phyloP scores from a whole-genome alignment of 768 basidiomycete genomes.

The Hortiboletus campestris region DNA sequence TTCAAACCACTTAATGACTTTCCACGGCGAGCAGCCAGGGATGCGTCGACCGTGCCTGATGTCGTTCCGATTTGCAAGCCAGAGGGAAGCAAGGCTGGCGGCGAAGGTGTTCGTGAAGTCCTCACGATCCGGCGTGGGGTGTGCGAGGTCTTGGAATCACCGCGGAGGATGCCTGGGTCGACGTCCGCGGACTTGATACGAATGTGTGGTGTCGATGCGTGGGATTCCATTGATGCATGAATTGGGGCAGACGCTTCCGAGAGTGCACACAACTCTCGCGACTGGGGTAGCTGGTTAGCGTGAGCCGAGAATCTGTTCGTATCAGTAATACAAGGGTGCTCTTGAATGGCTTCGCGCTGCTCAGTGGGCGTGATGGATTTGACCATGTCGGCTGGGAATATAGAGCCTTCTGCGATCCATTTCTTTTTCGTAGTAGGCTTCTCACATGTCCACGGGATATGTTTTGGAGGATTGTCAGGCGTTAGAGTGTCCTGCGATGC shows the following conservation, averaged over 20 bases:
- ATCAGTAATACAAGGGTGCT: background rate
- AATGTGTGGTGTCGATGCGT: background rate
- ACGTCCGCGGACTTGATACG: conserved; percentile 10
- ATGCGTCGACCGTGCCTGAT: conserved; percentile 10
- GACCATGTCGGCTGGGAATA: conserved; percentile 23
- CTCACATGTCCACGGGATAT: conserved; percentile 31
- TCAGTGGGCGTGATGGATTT: conserved; percentile 4
- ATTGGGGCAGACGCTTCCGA: conserved; percentile 1
- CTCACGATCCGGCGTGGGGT: background rate
- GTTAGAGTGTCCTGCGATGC: conserved; percentile 19
- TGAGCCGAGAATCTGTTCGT: background rate
- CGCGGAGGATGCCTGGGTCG: conserved; percentile 1
- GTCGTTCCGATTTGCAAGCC: background rate
- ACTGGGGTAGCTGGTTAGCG: background rate
- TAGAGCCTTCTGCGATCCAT: conserved; percentile 33
- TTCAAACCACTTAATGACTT: conserved; percentile 31
- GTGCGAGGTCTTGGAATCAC: conserved; percentile 2
- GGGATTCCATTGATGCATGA: background rate
- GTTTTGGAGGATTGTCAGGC: conserved; percentile 23
- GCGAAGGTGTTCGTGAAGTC: background rate
- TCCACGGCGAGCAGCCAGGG: conserved; percentile 42
- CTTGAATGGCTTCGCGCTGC: conserved; percentile 2
- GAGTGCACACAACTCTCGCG: background rate
- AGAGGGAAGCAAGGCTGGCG: background rate
- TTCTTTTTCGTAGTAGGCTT: conserved; percentile 15